Evolutionary conservation across 1,284 basidiomycete genomes (phyloP).

Genomic region (Cystobasidiaceae sp.): DNA sequence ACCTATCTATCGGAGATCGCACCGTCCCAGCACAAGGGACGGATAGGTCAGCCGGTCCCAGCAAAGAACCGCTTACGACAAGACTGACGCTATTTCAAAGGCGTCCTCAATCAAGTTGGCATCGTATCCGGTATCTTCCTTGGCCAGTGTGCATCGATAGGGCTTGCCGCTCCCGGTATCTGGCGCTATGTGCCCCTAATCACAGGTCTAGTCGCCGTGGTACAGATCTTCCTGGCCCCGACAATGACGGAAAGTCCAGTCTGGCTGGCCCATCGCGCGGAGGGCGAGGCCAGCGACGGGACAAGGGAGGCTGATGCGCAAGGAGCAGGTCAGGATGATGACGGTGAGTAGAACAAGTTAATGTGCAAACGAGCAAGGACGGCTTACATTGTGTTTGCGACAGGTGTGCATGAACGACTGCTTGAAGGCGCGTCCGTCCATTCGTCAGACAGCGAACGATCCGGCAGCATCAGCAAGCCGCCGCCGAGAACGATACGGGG

Average conservation of each 20-base stretch:
- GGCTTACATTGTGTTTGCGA: neutral
- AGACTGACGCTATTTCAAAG: too few species aligned
- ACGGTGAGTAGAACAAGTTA: conserved; percentile 1
- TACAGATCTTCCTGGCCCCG: conserved; percentile 35
- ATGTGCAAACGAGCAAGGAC: neutral
- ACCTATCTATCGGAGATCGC: conserved; percentile 47
- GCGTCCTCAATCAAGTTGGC: conserved; percentile 47
- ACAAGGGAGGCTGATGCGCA: neutral
- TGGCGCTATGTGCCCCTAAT: conserved; percentile 32
- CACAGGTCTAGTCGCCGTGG: conserved; percentile 5
- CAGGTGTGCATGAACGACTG: conserved; percentile 5
- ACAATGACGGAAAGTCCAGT: conserved; percentile 35
- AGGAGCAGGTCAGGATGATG: neutral
- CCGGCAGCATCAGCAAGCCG: neutral
- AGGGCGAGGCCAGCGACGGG: too few species aligned
- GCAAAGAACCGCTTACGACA: neutral
- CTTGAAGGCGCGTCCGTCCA: neutral
- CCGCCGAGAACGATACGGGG: conserved; percentile 14
- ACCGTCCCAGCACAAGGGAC: conserved; percentile 44
- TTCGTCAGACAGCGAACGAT: neutral
- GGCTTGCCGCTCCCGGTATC: neutral
- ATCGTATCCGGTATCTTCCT: conserved; percentile 42
- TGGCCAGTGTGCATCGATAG: conserved; percentile 39
- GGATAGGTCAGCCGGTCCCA: conserved; percentile 36
- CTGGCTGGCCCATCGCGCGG: conserved; percentile 34